Evolutionary conservation across 148 eudicot species (phyloP).

Genomic region (Silene latifolia): DNA sequence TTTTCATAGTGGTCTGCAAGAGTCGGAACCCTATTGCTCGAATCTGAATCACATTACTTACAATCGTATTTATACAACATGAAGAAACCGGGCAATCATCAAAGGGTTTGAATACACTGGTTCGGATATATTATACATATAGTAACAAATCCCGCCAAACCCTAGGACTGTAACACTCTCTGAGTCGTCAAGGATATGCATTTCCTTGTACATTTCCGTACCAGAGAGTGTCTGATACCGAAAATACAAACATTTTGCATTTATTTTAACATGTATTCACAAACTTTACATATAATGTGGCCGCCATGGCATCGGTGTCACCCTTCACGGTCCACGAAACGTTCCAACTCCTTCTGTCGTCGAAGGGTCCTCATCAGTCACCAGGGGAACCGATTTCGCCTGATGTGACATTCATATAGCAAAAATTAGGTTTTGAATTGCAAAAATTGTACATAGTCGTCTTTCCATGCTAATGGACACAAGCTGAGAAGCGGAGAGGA

Average conservation of each 20-base stretch:
- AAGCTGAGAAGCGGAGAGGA: too few relatives aligned
- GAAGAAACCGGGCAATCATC: background rate
- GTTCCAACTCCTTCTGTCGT: conserved; percentile 27
- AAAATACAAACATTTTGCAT: background rate
- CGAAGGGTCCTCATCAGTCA: conserved; percentile 46
- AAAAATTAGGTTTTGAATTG: too few relatives aligned
- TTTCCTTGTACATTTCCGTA: background rate
- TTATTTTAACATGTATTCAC: conserved; percentile 2
- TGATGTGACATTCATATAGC: conserved; percentile 29
- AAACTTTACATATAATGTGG: background rate
- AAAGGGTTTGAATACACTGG: background rate
- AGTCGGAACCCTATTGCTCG: too few relatives aligned
- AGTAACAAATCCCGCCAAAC: too few relatives aligned
- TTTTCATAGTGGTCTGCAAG: too few relatives aligned
- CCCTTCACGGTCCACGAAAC: conserved; percentile 37
- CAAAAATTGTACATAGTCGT: background rate
- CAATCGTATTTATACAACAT: background rate
- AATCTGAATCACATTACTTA: background rate
- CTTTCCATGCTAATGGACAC: background rate
- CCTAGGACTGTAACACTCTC: too few relatives aligned
- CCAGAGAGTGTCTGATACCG: background rate
- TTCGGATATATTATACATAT: too few relatives aligned
- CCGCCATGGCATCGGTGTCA: background rate
- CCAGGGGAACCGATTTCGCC: conserved; percentile 71
- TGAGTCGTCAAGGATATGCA: background rate